Conservation (phyloP, 306 rosid genomes). For the Ceratonia siliqua region DNA sequence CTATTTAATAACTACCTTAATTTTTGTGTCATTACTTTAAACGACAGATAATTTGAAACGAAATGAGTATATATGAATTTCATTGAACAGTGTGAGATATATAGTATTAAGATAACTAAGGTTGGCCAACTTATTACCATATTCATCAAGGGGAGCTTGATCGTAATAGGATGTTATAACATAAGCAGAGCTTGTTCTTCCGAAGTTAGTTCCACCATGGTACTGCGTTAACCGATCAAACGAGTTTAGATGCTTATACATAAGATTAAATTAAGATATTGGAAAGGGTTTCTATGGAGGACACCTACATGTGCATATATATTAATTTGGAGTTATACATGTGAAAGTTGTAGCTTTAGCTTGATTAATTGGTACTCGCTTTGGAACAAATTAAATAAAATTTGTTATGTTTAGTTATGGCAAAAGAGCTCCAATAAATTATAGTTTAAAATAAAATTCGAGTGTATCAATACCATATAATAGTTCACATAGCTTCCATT, state of each 20-base stretch:
- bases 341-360: background rate
- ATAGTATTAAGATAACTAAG: too few species aligned
- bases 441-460: background rate
- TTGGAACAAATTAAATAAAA: background rate
- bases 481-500: conserved; percentile 88
- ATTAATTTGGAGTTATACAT: too few species aligned
- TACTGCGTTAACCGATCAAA: conserved; percentile 44
- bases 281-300: background rate
- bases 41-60: too few species aligned
- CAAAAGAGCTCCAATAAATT: background rate
- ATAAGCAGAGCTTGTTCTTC: conserved; percentile 62
- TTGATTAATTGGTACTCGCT: background rate
- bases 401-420: background rate
- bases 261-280: background rate
- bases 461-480: conserved; percentile 64
- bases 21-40: too few species aligned
- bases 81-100: too few species aligned
- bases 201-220: conserved; percentile 86
- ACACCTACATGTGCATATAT: background rate
- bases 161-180: conserved; percentile 60
- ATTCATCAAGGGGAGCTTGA: conserved; percentile 81
- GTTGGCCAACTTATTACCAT: too few species aligned
- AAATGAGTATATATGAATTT: too few species aligned
- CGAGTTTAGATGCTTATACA: background rate
- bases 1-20: too few species aligned